Base-by-base conservation (phyloP, 139 green algal species). In the Tetratostichococcus sp. region DNA sequence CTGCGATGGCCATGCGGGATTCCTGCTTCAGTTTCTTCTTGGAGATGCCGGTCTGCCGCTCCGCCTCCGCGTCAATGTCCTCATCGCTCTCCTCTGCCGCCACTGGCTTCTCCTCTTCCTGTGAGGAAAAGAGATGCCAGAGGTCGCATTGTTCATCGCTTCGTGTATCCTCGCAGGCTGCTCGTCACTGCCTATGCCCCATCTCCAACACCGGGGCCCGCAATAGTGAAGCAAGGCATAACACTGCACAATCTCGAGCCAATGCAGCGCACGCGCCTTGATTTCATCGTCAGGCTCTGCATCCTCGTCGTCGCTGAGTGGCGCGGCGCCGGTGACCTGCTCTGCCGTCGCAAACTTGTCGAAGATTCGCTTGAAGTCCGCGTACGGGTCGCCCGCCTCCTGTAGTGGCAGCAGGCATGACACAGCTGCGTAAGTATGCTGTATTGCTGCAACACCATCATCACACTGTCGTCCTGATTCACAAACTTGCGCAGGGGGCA, bases 1-100 rank as follows among this genome's bases (percentile, higher is more conserved):
- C 89, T 17, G 90, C 89, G 39, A 98, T 92, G 71, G 93, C 94
- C 16, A 97, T 80, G 31, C 91, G 78, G 23, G 65, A 81, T 8
- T 90, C 75, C 76, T 90, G 62, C 83, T 96, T 97, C 17, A 82
- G 82, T 81, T 98, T 88, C 75, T 92, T 92, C 75, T 93, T 93
- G 39, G 78, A 91, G 39, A 93, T 86, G n/a, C 84, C 74, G 16
- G 79, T 84, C 50, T 86, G 90, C 3, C 77, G 85, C 0, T 81
- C 84, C n/a, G 65, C 72, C 30, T 82, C 86, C 19, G 86, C 82
- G 33, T 89, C 86, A 1, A 69, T 79, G 28, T 82, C 76, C 30
- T 72, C 75, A 43, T 76, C 34, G 28, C 67, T 43, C 30, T 26
- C 76, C 59, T 65, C 69, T 39, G 69, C 28, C 69, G 43, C 42